Evolutionary conservation across 108 stramenopile species (phyloP).

Genomic region (Discostella stelligeroides): DNA sequence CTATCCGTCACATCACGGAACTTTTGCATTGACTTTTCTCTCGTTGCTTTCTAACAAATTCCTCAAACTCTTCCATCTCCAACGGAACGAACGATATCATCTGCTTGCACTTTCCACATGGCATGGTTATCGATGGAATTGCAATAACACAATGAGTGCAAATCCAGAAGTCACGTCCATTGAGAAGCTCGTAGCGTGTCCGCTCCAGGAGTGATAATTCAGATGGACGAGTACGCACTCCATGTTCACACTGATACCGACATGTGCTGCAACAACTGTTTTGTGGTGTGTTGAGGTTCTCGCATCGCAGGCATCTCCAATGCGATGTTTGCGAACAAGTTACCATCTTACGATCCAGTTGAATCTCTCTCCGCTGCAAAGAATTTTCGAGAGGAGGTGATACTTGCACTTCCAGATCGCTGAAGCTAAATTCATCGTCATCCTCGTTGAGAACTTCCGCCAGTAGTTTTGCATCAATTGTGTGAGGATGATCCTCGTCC

Average conservation of each 20-base stretch:
- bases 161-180: conserved; percentile 43
- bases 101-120: conserved; percentile 23
- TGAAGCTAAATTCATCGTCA: neutral
- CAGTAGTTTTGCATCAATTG: neutral
- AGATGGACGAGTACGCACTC: neutral
- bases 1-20: no score
- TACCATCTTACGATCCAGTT: neutral
- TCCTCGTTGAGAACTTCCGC: neutral
- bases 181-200: conserved; percentile 35
- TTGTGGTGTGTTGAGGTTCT: conserved; percentile 9
- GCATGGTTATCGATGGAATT: conserved; percentile 26
- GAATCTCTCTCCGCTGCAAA: neutral
- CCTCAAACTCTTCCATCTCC: conserved; percentile 35
- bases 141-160: conserved; percentile 32
- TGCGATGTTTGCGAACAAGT: conserved; percentile 3
- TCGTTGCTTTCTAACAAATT: conserved; percentile 13
- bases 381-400: conserved; percentile 1
- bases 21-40: no score
- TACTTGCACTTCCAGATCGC: neutral
- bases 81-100: conserved; percentile 32
- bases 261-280: conserved; percentile 11
- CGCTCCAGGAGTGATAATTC: conserved; percentile 25
- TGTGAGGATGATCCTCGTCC: neutral
- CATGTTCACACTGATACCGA: conserved; percentile 1
- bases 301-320: conserved; percentile 18